Conservation (phyloP, 2,329 filamentous ascomycete species). For the Paecilomyces variotii region DNA sequence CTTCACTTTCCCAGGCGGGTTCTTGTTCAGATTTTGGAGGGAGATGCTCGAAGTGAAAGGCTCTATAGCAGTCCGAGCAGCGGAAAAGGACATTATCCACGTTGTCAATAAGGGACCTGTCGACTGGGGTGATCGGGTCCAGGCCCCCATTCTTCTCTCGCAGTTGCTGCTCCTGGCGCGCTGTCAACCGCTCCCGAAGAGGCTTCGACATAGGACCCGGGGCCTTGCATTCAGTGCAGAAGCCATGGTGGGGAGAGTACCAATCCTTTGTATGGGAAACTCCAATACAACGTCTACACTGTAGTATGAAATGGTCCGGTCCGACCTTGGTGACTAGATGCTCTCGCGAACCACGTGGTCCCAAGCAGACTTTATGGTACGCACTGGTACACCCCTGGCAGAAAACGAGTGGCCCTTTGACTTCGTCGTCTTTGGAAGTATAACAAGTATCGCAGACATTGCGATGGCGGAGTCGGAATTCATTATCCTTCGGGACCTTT, state of each 20-base stretch:
- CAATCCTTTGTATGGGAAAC: constrained; percentile 59
- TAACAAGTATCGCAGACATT: constrained; percentile 65
- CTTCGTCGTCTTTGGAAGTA: constrained; percentile 43
- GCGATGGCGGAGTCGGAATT: constrained; percentile 64
- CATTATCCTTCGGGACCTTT: constrained; percentile 49
- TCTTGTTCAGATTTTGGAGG: constrained; percentile 37
- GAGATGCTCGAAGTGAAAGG: constrained; percentile 78
- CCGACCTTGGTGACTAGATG: constrained; percentile 83
- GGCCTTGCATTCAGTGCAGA: constrained; percentile 62
- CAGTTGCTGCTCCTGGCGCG: constrained; percentile 75
- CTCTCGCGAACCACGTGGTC: constrained; percentile 64
- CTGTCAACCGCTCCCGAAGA: constrained; percentile 64
- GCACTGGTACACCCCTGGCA: constrained; percentile 85
- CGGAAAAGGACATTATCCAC: constrained; percentile 70
- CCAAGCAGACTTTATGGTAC: constrained; percentile 79
- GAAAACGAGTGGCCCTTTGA: constrained; percentile 65
- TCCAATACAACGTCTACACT: constrained; percentile 80
- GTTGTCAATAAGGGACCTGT: constrained; percentile 63
- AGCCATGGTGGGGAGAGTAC: constrained; percentile 60
- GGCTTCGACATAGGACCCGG: constrained; percentile 63
- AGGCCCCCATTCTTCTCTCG: constrained; percentile 69
- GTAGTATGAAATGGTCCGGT: constrained; percentile 70
- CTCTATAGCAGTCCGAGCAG: constrained; percentile 67
- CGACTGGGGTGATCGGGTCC: constrained; percentile 65
- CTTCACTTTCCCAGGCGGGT: constrained; percentile 4